phyloP scores from a whole-genome alignment of 2,329 filamentous ascomycete genomes.

The Zymoseptoria tritici region DNA sequence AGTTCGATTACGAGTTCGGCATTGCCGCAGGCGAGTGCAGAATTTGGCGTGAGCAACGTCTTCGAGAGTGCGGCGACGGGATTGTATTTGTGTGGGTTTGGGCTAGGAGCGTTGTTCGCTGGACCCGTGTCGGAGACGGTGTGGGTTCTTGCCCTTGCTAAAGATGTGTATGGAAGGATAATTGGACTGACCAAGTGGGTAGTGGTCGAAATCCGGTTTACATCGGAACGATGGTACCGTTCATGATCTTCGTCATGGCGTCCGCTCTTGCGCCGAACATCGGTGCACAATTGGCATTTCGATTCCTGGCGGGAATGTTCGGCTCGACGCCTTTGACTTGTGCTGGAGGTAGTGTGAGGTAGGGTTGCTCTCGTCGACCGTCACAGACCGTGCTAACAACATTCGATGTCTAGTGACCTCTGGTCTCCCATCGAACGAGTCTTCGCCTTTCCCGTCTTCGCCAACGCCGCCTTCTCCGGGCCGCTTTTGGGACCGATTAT shows the following conservation, averaged over 20 bases:
- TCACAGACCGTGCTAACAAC: not conserved
- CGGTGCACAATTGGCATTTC: conserved; percentile 41
- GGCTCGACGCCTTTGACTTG: conserved; percentile 40
- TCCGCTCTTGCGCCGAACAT: conserved; percentile 43
- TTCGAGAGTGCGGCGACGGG: conserved; percentile 45
- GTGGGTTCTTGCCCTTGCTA: not conserved
- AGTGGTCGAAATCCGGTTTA: conserved; percentile 40
- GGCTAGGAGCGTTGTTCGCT: conserved; percentile 41
- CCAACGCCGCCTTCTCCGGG: conserved; percentile 38
- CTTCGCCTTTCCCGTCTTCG: conserved; percentile 45
- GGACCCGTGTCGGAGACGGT: conserved; percentile 44
- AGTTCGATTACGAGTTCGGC: conserved; percentile 48
- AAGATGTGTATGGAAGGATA: not conserved
- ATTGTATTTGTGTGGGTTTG: conserved; percentile 36
- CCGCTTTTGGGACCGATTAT: conserved; percentile 39
- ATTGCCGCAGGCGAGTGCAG: conserved; percentile 37
- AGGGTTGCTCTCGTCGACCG: conserved; percentile 7
- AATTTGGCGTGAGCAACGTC: conserved; percentile 45
- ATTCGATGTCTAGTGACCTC: conserved; percentile 2
- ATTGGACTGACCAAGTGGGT: not conserved
- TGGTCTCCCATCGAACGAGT: conserved; percentile 25
- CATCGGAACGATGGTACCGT: conserved; percentile 39
- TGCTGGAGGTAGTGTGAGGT: conserved; percentile 37
- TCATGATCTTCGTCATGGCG: conserved; percentile 45
- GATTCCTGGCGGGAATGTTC: conserved; percentile 45